These are phyloP conservation scores for Mortierella hygrophila DNA, from an alignment of 192 early-diverging fungal species.

Conservation along the genomic window DNA sequence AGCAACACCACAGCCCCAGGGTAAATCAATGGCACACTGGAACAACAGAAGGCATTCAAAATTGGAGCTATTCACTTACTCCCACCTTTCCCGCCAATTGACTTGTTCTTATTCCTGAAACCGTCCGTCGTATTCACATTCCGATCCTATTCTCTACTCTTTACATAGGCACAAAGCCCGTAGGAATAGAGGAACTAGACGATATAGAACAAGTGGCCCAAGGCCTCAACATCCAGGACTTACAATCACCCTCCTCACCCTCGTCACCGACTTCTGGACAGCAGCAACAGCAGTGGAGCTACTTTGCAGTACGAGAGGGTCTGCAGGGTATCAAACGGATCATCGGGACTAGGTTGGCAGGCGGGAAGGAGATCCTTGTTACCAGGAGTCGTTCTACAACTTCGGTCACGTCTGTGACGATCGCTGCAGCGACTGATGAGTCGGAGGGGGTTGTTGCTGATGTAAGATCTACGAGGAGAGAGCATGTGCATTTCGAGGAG, in stretches of 20 bases:
- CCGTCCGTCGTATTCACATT: neutral
- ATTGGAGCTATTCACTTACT: no score
- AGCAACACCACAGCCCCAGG: neutral
- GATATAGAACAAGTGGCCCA: neutral
- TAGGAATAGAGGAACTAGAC: neutral
- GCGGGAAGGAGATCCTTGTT: neutral
- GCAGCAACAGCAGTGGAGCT: neutral
- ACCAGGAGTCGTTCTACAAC: neutral
- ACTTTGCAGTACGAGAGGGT: neutral
- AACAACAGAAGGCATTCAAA: no score
- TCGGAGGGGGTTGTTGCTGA: neutral
- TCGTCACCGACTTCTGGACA: neutral
- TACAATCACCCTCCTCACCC: neutral
- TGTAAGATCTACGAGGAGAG: neutral
- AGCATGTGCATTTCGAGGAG: neutral
- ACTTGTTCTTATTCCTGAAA: neutral
- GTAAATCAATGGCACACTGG: neutral
- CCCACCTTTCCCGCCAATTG: no score
- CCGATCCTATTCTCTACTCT: neutral
- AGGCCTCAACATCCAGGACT: neutral
- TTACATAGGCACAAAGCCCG: neutral
- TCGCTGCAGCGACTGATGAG: neutral
- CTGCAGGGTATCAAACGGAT: neutral
- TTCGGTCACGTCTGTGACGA: neutral
- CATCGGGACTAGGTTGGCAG: neutral